Evolutionary conservation across 202 grass and related monocot genomes (phyloP).

Genomic region (Hordeum pubiflorum): DNA sequence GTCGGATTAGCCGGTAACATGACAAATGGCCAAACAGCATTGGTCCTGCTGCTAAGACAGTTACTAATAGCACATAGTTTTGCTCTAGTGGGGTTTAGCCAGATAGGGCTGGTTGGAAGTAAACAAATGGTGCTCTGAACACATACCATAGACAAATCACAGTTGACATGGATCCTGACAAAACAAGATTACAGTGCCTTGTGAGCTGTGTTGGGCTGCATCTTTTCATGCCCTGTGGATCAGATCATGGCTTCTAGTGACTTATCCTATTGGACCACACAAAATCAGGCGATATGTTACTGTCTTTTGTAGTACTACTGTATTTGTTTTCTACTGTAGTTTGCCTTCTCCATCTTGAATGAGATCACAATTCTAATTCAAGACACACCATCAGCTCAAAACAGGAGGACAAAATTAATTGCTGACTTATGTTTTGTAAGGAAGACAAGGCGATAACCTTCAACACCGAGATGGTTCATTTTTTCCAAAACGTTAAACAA

Average conservation of each 20-base stretch:
- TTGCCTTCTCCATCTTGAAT: slow-evolving; percentile 5
- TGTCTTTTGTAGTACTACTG: not conserved
- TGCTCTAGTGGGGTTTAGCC: not conserved
- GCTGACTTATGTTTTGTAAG: not conserved
- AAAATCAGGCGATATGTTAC: not conserved
- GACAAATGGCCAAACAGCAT: slow-evolving; percentile 20
- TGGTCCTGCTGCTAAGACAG: slow-evolving; percentile 10
- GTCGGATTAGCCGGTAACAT: not conserved
- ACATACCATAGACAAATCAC: slow-evolving; percentile 6
- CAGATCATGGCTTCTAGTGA: slow-evolving; percentile 31
- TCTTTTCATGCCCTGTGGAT: slow-evolving; percentile 22
- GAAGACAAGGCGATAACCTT: not conserved
- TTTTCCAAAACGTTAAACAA: not conserved
- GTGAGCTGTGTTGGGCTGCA: slow-evolving; percentile 18
- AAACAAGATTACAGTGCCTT: slow-evolving; percentile 12
- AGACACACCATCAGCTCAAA: not conserved
- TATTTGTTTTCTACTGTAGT: not conserved
- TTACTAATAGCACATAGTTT: slow-evolving; percentile 4
- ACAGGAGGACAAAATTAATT: slow-evolving; percentile 9
- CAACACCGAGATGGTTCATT: slow-evolving; percentile 13
- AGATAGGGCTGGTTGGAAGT: not conserved
- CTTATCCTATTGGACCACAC: slow-evolving; percentile 3
- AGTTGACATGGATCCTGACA: slow-evolving; percentile 32
- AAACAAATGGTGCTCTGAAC: not conserved
- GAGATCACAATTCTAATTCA: slow-evolving; percentile 9